Conservation (phyloP, 331 rosid species). For the Telfairia occidentalis region DNA sequence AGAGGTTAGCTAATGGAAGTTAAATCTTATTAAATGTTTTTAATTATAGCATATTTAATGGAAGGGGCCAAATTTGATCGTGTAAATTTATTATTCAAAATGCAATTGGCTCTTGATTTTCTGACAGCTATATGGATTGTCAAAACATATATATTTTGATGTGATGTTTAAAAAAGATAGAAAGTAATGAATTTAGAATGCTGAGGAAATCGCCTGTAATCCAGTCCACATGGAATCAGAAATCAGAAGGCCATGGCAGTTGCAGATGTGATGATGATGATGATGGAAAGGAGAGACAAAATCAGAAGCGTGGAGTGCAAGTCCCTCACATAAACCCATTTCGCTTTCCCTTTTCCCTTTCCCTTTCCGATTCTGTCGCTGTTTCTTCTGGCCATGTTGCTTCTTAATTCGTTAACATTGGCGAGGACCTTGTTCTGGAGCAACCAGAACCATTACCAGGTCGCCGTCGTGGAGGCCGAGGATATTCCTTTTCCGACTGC, state of each 20-base stretch:
- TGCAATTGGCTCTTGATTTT: no score
- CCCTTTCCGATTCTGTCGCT: neutral
- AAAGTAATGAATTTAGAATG: no score
- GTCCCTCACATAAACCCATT: no score
- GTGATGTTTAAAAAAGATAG: no score
- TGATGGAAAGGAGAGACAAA: neutral
- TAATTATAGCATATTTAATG: no score
- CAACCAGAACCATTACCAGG: neutral
- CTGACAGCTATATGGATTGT: no score
- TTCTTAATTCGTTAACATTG: neutral
- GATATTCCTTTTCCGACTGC: conserved; percentile 40
- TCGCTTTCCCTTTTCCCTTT: neutral
- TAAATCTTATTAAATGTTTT: no score
- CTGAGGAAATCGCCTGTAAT: neutral
- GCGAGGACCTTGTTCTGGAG: neutral
- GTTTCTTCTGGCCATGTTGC: neutral
- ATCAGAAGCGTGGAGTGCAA: neutral
- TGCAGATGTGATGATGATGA: neutral
- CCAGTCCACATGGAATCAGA: neutral
- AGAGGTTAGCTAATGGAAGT: no score
- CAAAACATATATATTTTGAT: no score
- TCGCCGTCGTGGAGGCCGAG: conserved; percentile 31
- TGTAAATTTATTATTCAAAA: no score
- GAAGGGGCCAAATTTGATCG: no score
- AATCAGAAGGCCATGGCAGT: neutral